Percentiles rank a stretch among this genome's conserved stretches.
These are phyloP conservation scores for Phanerochaete carnosa DNA, from an alignment of 768 basidiomycete genomes.

Conservation along the genomic window DNA sequence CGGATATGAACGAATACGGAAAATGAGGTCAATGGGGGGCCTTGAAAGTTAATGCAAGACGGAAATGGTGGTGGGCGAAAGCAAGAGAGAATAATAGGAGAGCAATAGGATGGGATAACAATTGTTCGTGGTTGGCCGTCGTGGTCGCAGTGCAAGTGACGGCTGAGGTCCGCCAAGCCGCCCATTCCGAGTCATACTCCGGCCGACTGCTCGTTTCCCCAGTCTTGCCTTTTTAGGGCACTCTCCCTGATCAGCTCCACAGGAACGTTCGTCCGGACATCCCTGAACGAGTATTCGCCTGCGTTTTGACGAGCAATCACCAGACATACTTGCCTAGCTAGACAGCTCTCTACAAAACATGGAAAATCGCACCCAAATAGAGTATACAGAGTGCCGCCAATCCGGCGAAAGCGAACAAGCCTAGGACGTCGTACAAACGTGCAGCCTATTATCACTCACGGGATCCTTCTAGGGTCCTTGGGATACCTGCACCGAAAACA, in stretches of 20 bases:
- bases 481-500: neutral
- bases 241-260: neutral
- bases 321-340: neutral
- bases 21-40: neutral
- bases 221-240: conserved; percentile 3
- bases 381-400: too few species aligned
- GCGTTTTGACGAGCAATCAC: neutral
- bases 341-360: neutral
- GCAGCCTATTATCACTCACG: too few species aligned
- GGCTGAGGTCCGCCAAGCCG: conserved; percentile 9
- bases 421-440: too few species aligned
- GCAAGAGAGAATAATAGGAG: neutral
- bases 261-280: neutral
- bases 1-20: neutral
- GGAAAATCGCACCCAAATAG: too few species aligned
- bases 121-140: conserved; percentile 4
- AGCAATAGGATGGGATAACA: neutral
- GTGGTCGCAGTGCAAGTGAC: conserved; percentile 14
- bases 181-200: conserved; percentile 13
- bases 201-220: conserved; percentile 2
- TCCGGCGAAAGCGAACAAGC: too few species aligned
- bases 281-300: neutral
- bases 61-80: neutral
- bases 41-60: conserved; percentile 22
- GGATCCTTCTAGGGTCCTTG: too few species aligned